Evolutionary conservation across 768 basidiomycete species (phyloP).

Genomic region (Cystoderma amianthinum): DNA sequence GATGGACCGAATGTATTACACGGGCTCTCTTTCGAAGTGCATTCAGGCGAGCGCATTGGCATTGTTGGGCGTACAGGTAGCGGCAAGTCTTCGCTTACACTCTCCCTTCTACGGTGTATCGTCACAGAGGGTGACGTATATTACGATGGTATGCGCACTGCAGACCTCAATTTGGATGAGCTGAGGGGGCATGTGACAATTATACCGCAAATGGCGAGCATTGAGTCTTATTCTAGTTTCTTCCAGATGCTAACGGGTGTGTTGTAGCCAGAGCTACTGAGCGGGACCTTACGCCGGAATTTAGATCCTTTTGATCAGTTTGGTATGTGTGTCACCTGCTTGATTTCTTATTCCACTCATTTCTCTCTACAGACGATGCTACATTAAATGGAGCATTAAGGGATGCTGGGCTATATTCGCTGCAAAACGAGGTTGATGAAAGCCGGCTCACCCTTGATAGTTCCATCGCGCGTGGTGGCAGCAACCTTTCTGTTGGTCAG

Average conservation of each 20-base stretch:
- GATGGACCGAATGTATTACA: constrained; percentile 45
- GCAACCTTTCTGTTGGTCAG: constrained; percentile 69
- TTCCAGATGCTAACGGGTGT: background rate
- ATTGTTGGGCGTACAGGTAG: constrained; percentile 37
- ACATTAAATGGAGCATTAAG: constrained; percentile 26
- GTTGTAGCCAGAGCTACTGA: constrained; percentile 22
- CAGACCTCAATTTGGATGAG: constrained; percentile 43
- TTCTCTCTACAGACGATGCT: constrained; percentile 48
- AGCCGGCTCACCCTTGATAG: constrained; percentile 39
- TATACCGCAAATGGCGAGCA: constrained; percentile 37
- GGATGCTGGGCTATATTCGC: constrained; percentile 27
- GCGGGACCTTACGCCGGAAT: constrained; percentile 8
- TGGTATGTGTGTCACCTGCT: constrained; percentile 36
- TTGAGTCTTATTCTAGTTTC: background rate
- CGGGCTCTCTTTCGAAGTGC: constrained; percentile 37
- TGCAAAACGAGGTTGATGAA: constrained; percentile 36
- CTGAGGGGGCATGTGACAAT: constrained; percentile 52
- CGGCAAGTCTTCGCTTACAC: constrained; percentile 35
- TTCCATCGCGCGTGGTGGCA: constrained; percentile 41
- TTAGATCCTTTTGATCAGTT: background rate
- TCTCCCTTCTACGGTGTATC: constrained; percentile 48
- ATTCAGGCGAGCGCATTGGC: constrained; percentile 46
- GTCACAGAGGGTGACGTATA: constrained; percentile 44
- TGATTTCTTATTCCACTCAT: constrained; percentile 56
- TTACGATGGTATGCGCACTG: constrained; percentile 44